A percentile compares a stretch with the other conserved stretches of the same genome.
Evolutionary conservation across 202 grass and related monocot species (phyloP).

Genomic region (Bolboschoenoplectus hybrid): DNA sequence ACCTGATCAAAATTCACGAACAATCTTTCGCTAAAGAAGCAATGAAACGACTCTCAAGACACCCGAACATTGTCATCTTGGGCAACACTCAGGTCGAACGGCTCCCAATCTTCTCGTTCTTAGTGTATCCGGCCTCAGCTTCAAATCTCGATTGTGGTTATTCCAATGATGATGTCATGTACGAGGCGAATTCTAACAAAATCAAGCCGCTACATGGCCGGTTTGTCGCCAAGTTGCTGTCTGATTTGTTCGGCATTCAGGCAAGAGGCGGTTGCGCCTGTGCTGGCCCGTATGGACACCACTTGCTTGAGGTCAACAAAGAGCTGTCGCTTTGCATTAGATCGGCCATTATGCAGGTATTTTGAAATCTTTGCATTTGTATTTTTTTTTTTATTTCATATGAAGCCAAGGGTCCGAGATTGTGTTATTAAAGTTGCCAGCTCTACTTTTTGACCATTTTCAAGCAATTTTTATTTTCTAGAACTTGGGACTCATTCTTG

Average conservation of each 20-base stretch:
- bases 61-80: constrained; percentile 54
- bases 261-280: constrained; percentile 79
- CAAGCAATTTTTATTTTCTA: neutral
- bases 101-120: constrained; percentile 72
- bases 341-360: constrained; percentile 56
- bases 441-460: neutral
- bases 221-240: constrained; percentile 67
- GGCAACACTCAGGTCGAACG: constrained; percentile 53
- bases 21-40: constrained; percentile 46
- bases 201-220: constrained; percentile 61
- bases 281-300: constrained; percentile 70
- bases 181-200: neutral
- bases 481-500: neutral
- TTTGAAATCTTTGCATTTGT: too few relatives aligned
- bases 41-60: constrained; percentile 37
- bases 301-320: constrained; percentile 49
- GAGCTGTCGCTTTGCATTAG: constrained; percentile 59
- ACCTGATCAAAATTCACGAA: constrained; percentile 46
- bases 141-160: neutral
- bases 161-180: constrained; percentile 6
- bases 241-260: constrained; percentile 85
- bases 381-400: neutral
- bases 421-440: neutral
- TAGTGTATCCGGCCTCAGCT: constrained; percentile 46
- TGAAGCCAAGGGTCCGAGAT: neutral